Evolutionary conservation across 1,284 basidiomycete species (phyloP), one percentile per base, ranked within the genome.

Genomic region (Phylloboletellus chloephorus): DNA sequence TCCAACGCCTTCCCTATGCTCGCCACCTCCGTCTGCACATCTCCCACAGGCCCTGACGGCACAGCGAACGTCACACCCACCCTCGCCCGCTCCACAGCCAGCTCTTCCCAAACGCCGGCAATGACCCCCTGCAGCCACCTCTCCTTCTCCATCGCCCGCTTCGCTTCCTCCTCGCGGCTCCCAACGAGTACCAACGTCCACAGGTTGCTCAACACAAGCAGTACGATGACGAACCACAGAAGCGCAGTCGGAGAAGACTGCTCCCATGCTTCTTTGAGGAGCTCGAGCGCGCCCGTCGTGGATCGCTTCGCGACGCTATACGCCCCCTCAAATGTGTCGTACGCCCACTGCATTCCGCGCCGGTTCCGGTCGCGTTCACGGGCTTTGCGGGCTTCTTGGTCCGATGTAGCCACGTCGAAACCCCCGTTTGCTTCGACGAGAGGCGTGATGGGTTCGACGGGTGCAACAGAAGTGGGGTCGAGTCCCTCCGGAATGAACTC

Each of bases 401-500:
- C 52, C 0, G 59, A 54, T 15, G 57, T 17, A 0, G 10, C 16
- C 7, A 43, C 1, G 2, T 50, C 46, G 11, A 26, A 2, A 2
- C 39, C 42, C 28, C 46, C 50, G 17, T 49, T 43, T 7, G 32
- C 43, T 40, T 53, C 44, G 37, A 36, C 31, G 21, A 58, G n/a
- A 31, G 52, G 47, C 33, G 57, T 52, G 28, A 56, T 51, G 1
- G 51, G 54, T 35, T 59, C 59, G 17, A 54, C 56, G 10, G 63
- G 69, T 6, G 67, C 68, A 13, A 77, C 66, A 13, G 60, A 71
- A 10, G 68, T 64, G 15, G 71, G 66, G 44, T 80, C 85, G 31
- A 88, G 69, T 8, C 89, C 92, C 44, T 84, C 85, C 0, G 89
- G 86, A 37, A 90, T 67, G 65, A 98, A 98, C 66, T 98, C 94